A percentile compares a stretch with the other conserved stretches of the same genome.
phyloP scores from a whole-genome alignment of 2,329 filamentous ascomycete species.

The Colletotrichum orchidophilum region DNA sequence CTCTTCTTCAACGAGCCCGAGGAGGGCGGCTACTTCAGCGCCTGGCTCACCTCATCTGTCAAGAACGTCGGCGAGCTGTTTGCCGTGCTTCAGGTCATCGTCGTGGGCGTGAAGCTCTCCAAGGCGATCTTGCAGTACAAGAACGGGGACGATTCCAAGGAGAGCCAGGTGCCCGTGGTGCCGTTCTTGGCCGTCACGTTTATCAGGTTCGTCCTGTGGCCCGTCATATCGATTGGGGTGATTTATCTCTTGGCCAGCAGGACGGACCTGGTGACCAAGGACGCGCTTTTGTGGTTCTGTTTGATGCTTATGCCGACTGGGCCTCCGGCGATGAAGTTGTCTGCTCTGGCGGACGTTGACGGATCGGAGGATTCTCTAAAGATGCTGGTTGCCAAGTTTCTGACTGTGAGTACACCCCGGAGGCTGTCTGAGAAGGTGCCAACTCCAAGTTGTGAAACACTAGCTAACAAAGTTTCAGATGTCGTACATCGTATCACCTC shows the following conservation, averaged over 20 bases:
- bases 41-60: conserved; percentile 71
- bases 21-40: conserved; percentile 71
- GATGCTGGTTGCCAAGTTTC: conserved; percentile 53
- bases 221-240: conserved; percentile 54
- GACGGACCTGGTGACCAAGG: conserved; percentile 60
- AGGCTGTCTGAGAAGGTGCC: accelerated
- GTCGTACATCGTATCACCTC: conserved; percentile 28
- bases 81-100: conserved; percentile 70
- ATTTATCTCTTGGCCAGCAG: conserved; percentile 64
- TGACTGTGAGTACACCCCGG: conserved; percentile 47
- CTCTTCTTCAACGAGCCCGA: conserved; percentile 68
- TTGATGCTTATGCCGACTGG: conserved; percentile 59
- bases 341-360: conserved; percentile 55
- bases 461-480: neutral
- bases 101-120: conserved; percentile 73
- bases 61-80: conserved; percentile 72
- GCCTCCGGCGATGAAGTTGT: conserved; percentile 57
- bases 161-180: conserved; percentile 47
- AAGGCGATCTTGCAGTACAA: conserved; percentile 51
- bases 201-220: conserved; percentile 70
- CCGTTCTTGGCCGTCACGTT: conserved; percentile 62
- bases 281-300: conserved; percentile 73
- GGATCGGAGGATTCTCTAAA: conserved; percentile 50
- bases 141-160: conserved; percentile 42
- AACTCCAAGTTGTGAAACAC: too few species aligned